Evolutionary conservation across 2,329 filamentous ascomycete species (phyloP), one percentile per base, ranked within the genome.

Genomic region (Arthrobotrys pseudoclavata): DNA sequence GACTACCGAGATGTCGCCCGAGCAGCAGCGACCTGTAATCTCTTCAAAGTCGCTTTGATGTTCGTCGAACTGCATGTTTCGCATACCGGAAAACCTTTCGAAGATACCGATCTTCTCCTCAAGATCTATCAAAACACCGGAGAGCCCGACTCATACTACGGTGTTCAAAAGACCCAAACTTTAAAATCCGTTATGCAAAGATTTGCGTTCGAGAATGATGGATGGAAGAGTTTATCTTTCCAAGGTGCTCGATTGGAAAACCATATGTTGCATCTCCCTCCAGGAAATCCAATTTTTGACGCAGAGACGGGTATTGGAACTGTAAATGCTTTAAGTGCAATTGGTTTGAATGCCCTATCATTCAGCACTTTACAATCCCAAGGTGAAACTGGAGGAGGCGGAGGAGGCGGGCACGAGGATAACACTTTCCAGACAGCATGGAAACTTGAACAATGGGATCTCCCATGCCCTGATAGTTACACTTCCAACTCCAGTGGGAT

Each of bases 141-240:
- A 82, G 96, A 99, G 81, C 95, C 94, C 1, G 96, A 99, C 83
- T 91, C 94, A 0, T 99, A 97, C 83, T 99, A 99, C 82, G 96
- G 96, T 3, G 87, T 97, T 6, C 89, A 92, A 48, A 92, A 96
- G 83, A 89, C 89, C 47, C 88, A 93, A 5, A 94, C 90, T 71
- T 85, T 99, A 15, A 86, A 88, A 15, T 93, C 91, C 10, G 91
- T 98, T 0, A 86, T 98, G 74, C 89, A 91, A 62, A 90, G 92
- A 9, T 87, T 98, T 3, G 93, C 97, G 80, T 95, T 97, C 82
- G 96, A 99, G 84, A 91, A 90, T 61, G 91, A 97, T 80, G 94
- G 94, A 0, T 86, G 90, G 62, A 97, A 96, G 82, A 95, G 92
- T 79, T 87, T 99, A 18, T 91, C 96, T 24, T 97, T 98, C 81